Evolutionary conservation across 2,329 filamentous ascomycete species (phyloP).

Genomic region (Orbilia quercus): DNA sequence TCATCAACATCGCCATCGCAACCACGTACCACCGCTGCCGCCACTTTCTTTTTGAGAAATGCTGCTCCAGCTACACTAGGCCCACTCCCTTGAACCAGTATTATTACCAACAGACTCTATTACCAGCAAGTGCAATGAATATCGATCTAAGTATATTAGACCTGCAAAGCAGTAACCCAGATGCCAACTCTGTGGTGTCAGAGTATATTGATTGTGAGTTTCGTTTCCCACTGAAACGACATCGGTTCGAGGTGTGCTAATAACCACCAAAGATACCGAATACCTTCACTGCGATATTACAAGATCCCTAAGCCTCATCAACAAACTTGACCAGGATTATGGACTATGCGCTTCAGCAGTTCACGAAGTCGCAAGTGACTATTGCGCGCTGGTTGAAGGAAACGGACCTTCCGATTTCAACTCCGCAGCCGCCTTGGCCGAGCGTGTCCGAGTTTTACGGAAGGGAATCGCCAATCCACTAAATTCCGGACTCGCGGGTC

Average conservation of each 20-base stretch:
- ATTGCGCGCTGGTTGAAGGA: slow-evolving; percentile 67
- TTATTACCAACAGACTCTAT: neutral
- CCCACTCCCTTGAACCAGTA: too few species aligned
- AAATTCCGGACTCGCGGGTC: slow-evolving; percentile 68
- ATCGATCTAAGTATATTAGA: slow-evolving; percentile 2
- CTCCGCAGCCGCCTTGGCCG: slow-evolving; percentile 61
- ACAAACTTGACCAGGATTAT: slow-evolving; percentile 72
- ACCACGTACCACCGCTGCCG: too few species aligned
- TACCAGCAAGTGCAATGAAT: slow-evolving; percentile 12
- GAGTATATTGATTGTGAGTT: slow-evolving; percentile 52
- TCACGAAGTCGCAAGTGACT: slow-evolving; percentile 70
- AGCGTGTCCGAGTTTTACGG: slow-evolving; percentile 66
- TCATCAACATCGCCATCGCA: neutral
- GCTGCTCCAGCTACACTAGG: too few species aligned
- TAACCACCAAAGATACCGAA: slow-evolving; percentile 66
- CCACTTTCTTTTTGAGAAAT: neutral
- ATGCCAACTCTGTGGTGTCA: slow-evolving; percentile 44
- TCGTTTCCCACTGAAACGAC: neutral
- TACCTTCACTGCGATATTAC: slow-evolving; percentile 75
- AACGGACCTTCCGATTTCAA: slow-evolving; percentile 63
- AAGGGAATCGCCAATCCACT: slow-evolving; percentile 72
- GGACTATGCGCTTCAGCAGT: slow-evolving; percentile 69
- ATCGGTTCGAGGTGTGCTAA: neutral
- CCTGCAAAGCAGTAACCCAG: slow-evolving; percentile 24
- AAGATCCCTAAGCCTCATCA: slow-evolving; percentile 74